Evolutionary conservation across 1,284 basidiomycete genomes (phyloP), one percentile per base, ranked within the genome.

Genomic region (Cronartium quercuum): DNA sequence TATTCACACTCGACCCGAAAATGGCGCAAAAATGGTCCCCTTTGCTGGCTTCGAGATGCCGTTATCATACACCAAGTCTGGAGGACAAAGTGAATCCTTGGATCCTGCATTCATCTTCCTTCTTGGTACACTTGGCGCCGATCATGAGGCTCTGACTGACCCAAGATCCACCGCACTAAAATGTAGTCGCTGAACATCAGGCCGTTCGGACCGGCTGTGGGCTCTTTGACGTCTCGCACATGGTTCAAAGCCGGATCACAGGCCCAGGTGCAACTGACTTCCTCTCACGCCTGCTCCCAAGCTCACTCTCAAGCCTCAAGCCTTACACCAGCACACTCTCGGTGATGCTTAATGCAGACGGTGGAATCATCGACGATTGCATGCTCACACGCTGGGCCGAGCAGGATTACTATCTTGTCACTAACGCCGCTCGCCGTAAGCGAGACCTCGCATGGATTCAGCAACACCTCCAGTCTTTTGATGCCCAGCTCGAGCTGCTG

Each of bases 41-140:
- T 99, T 98, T 81, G 94, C 92, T 1, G 95, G 95, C 3, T 98
- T 89, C 82, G 87, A 88, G 13, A 99, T 99, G 95, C 95, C 95
- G 0, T 85, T 99, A 68, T 84, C 87, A 4, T 99, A 97, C 80
- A 90, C 88, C 18, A 86, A 80, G n/a, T 80, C 86, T 68, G 87
- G 91, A 66, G 91, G 92, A 1, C 91, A 93, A 85, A 87, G 92
- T 90, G 76, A 62, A 21, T 40, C 1, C 21, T 34, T 24, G 41
- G n/a, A n/a, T 34, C 12, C 6, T 21, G 34, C n/a, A 42, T 41
- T 60, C 21, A 64, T 24, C 9, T 15, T 13, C 24, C 47, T 9
- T 6, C 3, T 51, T 51, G 18, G 24, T n/a, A 9, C 6, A 0
- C 47, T 29, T 29, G 29, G 29, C 29, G 29, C 29, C 29, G 29